Conservation (phyloP, 23 red algal species). For the Pyropia yezoensis region DNA sequence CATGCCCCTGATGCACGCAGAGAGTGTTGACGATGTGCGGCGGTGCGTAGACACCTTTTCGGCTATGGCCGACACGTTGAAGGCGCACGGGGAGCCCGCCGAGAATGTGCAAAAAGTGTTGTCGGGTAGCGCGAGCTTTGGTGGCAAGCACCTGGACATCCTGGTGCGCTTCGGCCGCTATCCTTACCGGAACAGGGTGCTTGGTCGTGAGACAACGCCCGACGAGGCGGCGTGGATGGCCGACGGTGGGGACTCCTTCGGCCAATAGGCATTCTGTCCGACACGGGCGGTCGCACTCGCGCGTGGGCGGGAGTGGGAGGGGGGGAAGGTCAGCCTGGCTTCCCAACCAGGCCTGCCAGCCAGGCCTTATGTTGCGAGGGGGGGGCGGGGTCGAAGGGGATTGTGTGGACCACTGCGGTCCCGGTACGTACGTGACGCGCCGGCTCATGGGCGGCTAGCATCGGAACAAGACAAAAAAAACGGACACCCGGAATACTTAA, state of each 20-base stretch:
- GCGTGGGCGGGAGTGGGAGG: too few species aligned
- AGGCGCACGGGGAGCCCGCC: conserved; percentile 19
- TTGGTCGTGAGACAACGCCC: conserved; percentile 35
- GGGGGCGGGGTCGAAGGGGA: too few species aligned
- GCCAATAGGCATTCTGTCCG: neutral
- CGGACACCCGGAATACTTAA: too few species aligned
- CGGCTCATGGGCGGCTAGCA: too few species aligned
- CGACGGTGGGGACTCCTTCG: conserved; percentile 6
- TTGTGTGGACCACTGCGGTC: too few species aligned
- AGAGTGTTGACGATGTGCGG: conserved; percentile 30
- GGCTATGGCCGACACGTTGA: conserved; percentile 27
- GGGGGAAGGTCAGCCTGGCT: too few species aligned
- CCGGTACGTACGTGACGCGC: too few species aligned
- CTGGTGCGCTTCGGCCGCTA: conserved; percentile 52
- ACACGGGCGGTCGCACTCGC: too few species aligned
- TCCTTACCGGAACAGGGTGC: conserved; percentile 50
- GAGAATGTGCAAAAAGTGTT: conserved; percentile 7
- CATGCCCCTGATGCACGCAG: conserved; percentile 62
- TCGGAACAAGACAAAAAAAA: too few species aligned
- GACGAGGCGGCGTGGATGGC: conserved; percentile 34
- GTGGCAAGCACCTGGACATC: conserved; percentile 60
- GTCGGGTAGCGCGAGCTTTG: conserved; percentile 17
- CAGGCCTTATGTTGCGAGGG: too few species aligned
- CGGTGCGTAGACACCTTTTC: conserved; percentile 22
- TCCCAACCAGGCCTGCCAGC: too few species aligned